A percentile compares a stretch with the other conserved stretches of the same genome.
Evolutionary conservation across 768 basidiomycete genomes (phyloP).

Genomic region (Chiua virens): DNA sequence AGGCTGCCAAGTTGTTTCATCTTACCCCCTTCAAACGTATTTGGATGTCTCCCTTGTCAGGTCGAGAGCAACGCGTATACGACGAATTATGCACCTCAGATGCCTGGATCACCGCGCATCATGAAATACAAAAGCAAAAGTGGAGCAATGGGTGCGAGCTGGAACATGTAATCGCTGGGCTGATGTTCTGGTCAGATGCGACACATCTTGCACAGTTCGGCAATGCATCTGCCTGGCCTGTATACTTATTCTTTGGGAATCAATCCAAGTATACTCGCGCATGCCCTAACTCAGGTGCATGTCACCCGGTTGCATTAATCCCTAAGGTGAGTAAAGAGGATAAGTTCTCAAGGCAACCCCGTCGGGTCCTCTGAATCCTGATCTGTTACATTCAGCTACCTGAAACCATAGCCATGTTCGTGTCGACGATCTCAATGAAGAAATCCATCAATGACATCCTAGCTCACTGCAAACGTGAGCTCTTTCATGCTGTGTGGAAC

Average conservation of each 20-base stretch:
- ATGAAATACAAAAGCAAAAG: too few species aligned
- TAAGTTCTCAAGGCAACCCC: too few species aligned
- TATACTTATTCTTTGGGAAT: conserved; percentile 4
- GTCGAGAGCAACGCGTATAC: too few species aligned
- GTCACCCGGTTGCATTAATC: conserved; percentile 2
- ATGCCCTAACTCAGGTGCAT: background rate
- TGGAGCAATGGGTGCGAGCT: too few species aligned
- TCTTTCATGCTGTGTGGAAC: conserved; percentile 5
- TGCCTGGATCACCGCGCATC: too few species aligned
- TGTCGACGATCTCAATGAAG: background rate
- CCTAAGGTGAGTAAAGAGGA: background rate
- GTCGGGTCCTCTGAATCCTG: too few species aligned
- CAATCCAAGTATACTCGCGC: conserved; percentile 3
- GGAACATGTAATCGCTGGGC: conserved; percentile 9
- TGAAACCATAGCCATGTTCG: background rate
- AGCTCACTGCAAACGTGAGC: conserved; percentile 3
- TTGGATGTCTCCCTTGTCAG: background rate
- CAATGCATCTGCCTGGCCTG: conserved; percentile 7
- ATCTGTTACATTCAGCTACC: background rate
- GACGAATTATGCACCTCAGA: too few species aligned
- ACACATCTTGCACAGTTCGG: conserved; percentile 18
- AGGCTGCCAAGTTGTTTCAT: too few species aligned
- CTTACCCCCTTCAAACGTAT: too few species aligned
- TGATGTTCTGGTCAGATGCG: conserved; percentile 24
- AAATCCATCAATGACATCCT: background rate